These are phyloP conservation scores for Diospyros lotus DNA, from an alignment of 148 eudicot genomes.

Conservation along the genomic window DNA sequence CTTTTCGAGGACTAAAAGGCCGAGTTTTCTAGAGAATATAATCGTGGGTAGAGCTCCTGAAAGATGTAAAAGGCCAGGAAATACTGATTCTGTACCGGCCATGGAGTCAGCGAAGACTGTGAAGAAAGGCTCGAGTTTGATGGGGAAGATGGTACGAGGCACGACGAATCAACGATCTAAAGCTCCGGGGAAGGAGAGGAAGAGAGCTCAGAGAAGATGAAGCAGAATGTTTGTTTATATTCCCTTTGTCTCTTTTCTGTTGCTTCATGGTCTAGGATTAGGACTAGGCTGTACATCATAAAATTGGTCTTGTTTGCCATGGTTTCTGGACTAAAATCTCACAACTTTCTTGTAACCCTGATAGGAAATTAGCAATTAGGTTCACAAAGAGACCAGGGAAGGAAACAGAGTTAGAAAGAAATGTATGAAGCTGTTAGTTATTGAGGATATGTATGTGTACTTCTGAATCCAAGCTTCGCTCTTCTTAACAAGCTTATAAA, in stretches of 20 bases:
- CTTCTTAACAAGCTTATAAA: too few species aligned
- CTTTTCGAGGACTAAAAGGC: slow-evolving; percentile 13
- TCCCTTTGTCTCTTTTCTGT: neutral
- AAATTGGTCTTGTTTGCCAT: neutral
- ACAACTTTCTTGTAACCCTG: neutral
- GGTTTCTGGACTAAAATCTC: neutral
- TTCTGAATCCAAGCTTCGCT: too few species aligned
- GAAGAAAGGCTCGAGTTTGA: slow-evolving; percentile 27
- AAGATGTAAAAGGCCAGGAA: slow-evolving; percentile 1
- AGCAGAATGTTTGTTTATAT: neutral
- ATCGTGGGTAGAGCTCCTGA: neutral
- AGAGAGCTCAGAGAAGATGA: slow-evolving; percentile 30
- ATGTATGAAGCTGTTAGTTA: neutral
- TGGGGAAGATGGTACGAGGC: slow-evolving; percentile 34
- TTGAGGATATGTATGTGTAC: neutral
- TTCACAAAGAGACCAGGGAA: neutral
- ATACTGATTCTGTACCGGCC: neutral
- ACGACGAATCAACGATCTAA: slow-evolving; percentile 31
- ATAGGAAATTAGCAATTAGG: neutral
- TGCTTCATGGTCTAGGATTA: too few species aligned
- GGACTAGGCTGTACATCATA: neutral
- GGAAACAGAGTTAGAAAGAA: neutral
- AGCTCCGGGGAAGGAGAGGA: slow-evolving; percentile 45
- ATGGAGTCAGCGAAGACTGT: slow-evolving; percentile 21
- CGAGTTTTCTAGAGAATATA: neutral